Conservation (phyloP, 192 early-diverging fungal species). For the Backusella westeae region DNA sequence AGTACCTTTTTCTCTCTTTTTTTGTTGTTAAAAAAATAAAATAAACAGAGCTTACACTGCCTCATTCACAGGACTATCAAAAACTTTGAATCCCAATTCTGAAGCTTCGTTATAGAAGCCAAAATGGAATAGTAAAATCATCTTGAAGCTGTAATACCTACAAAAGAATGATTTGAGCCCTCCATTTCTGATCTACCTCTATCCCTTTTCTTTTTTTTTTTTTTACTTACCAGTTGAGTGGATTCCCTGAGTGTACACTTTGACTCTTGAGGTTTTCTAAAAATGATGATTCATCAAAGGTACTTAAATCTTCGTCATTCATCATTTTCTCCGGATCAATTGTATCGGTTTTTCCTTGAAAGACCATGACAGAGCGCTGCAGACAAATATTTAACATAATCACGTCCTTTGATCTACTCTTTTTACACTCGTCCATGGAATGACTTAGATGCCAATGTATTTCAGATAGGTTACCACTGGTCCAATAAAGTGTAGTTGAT, state of each 20-base stretch:
- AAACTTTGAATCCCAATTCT: conserved; percentile 21
- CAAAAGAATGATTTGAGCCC: background rate
- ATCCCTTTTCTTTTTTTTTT: background rate
- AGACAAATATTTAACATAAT: conserved; percentile 14
- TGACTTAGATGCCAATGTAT: conserved; percentile 12
- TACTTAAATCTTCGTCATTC: background rate
- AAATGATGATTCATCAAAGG: conserved; percentile 14
- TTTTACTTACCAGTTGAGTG: conserved; percentile 5
- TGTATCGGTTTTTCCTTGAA: conserved; percentile 22
- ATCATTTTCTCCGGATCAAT: conserved; percentile 3
- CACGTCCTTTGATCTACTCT: conserved; percentile 4
- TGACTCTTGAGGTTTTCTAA: conserved; percentile 11
- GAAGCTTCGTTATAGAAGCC: conserved; percentile 16
- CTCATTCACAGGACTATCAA: conserved; percentile 17
- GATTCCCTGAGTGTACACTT: conserved; percentile 20
- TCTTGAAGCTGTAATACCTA: conserved; percentile 27
- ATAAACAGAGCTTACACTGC: conserved; percentile 10
- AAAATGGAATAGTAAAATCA: conserved; percentile 22
- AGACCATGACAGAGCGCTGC: conserved; percentile 11
- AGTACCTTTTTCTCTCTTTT: background rate
- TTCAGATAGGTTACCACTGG: conserved; percentile 21
- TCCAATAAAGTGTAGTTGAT: conserved; percentile 11
- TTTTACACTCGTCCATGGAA: conserved; percentile 20
- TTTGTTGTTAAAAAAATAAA: background rate
- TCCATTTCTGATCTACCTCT: too few species aligned